Evolutionary conservation across 23 red algal genomes (phyloP), one percentile per base, ranked within the genome.

Genomic region (Cyanidium caldarium): DNA sequence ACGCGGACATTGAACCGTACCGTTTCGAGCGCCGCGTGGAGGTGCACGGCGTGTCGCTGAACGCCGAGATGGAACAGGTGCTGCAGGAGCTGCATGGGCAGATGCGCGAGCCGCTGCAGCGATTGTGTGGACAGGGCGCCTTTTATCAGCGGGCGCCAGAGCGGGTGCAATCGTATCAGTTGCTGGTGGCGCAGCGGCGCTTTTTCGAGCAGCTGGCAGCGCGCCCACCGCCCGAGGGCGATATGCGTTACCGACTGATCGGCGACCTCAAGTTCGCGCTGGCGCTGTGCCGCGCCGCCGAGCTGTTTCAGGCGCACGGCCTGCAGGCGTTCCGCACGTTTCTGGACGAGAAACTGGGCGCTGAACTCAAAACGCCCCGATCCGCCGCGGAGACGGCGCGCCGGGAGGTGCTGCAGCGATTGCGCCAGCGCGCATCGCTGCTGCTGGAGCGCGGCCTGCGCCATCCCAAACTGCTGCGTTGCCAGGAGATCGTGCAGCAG

Each of bases 1-100:
- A 81, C 33, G 38, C 73, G 14, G 73, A 78, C 43, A 42, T 44
- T 3, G 41, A 66, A 21, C 70, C 70, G 35, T 75, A 75, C 39
- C 38, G 35, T 1, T 56, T 46, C 58, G 45, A 75, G 34, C 70
- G 70, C 14, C 70, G 43, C 36, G 58, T 75, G 35, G 40, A 46
- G 13, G 46, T 61, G 2, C 12, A 61, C 2, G 14, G 46, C 10
- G 70, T 75, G 1, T 39, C 37, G 1, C 38, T 75, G 2, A 25
- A 61, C 19, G 40, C 38, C 13, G 73, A 58, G 0, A 65, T 65
- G 15, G 29, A 58, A 2, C 21, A 38, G 25, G 37, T 46, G n/a
- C 42, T 44, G 16, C 13, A 37, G 0, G 42, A 31, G 33, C 40
- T 68, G 28, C 58, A 46, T 37, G 31, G 66, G 21, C 14, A 28